Conservation (phyloP, 2,329 filamentous ascomycete species). For the Aspergillus sojae region DNA sequence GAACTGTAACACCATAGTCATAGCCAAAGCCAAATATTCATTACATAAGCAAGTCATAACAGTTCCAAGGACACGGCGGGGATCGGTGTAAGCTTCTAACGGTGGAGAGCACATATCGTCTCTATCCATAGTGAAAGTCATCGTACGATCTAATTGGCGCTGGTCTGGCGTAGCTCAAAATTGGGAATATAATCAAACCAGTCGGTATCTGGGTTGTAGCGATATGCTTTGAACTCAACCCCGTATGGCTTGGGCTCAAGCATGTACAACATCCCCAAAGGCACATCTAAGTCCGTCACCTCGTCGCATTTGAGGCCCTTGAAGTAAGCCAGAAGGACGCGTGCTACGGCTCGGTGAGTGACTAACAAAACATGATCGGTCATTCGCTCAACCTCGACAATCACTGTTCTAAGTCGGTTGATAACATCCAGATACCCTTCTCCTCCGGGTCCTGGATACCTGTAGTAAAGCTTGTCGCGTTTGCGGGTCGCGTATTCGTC, state of each 20-base stretch:
- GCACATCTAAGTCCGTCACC: slow-evolving; percentile 92
- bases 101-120: not conserved
- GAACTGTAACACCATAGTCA: slow-evolving; percentile 2
- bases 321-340: slow-evolving; percentile 94
- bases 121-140: not conserved
- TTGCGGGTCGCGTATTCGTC: slow-evolving; percentile 81
- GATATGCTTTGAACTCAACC: slow-evolving; percentile 94
- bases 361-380: slow-evolving; percentile 93
- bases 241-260: slow-evolving; percentile 98
- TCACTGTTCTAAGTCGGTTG: slow-evolving; percentile 90
- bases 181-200: slow-evolving; percentile 87
- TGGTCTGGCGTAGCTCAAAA: slow-evolving; percentile 67
- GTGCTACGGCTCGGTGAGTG: slow-evolving; percentile 86
- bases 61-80: not conserved
- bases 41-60: slow-evolving; percentile 4
- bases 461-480: slow-evolving; percentile 89
- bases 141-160: slow-evolving; percentile 23
- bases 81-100: not conserved
- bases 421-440: slow-evolving; percentile 98
- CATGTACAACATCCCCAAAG: slow-evolving; percentile 89
- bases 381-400: slow-evolving; percentile 95
- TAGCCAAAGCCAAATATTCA: slow-evolving; percentile 3
- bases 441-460: slow-evolving; percentile 92
- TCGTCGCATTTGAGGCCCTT: slow-evolving; percentile 87
- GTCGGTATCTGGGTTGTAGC: slow-evolving; percentile 75